A percentile compares a stretch with the other conserved stretches of the same genome.
Evolutionary conservation across 164 flowering plant species (phyloP).

Genomic region (Vitis amurensis): DNA sequence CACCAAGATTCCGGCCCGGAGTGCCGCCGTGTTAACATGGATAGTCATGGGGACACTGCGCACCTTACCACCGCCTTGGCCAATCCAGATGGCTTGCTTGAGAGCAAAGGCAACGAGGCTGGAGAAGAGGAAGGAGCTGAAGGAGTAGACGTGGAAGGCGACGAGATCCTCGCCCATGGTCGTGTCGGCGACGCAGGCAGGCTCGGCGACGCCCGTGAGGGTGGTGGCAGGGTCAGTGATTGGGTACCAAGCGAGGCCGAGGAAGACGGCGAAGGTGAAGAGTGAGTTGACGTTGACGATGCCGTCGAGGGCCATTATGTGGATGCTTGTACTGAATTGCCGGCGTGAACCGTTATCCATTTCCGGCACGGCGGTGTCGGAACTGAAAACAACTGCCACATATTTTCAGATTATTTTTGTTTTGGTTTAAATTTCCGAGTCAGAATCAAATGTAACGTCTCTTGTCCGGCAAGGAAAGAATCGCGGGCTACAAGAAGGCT

Average conservation of each 20-base stretch:
- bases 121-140: slow-evolving; percentile 89
- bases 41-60: slow-evolving; percentile 1
- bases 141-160: slow-evolving; percentile 78
- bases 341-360: slow-evolving; percentile 7
- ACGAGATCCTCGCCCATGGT: slow-evolving; percentile 48
- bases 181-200: slow-evolving; percentile 36
- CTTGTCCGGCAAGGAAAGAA: slow-evolving; percentile 10
- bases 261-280: slow-evolving; percentile 79
- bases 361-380: slow-evolving; percentile 1
- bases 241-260: slow-evolving; percentile 80
- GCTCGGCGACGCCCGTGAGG: slow-evolving; percentile 24
- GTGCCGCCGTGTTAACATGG: slow-evolving; percentile 40
- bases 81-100: slow-evolving; percentile 58
- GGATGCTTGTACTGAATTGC: slow-evolving; percentile 44
- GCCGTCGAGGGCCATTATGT: slow-evolving; percentile 78
- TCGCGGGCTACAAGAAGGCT: background rate
- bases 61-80: slow-evolving; percentile 9
- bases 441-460: background rate
- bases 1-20: slow-evolving; percentile 53
- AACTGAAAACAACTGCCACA: background rate
- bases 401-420: background rate
- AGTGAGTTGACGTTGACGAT: slow-evolving; percentile 82
- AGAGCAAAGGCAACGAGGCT: slow-evolving; percentile 71
- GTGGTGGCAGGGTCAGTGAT: slow-evolving; percentile 32
- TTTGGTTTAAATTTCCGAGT: background rate